Base-by-base conservation (phyloP, 2,329 filamentous ascomycete species). In the Elsinoe perseae region DNA sequence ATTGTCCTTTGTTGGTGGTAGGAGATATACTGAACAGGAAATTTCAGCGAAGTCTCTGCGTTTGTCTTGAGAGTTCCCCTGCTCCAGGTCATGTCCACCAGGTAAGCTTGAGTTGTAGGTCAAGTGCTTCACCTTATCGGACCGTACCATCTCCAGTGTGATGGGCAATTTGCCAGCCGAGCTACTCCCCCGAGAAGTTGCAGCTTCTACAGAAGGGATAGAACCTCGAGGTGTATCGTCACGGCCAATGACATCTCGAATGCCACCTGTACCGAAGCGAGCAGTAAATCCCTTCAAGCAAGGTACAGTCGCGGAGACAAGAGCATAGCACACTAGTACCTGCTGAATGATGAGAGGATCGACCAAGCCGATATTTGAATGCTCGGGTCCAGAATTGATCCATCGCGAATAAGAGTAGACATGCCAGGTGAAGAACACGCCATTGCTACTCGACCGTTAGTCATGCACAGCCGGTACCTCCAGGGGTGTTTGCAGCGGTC, bases 301-400 rank as follows among this genome's bases (percentile, higher is more conserved):
- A 2, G 63, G 63, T 25, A 64, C 61, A 7, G 62, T 63, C 27
- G 63, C 62, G 12, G 61, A 61, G 30, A 65, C 60, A 38, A 65
- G 62, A 28, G 62, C 61, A 54, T 62, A 62, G 48, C 57, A 58
- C 8, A 65, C 56, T 2, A 61, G 58, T 34, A 61, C 57, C 56
- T 64, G 58, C 57, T 65, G 58, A 56, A 61, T 61, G 36, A 59
- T 59, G 7, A 64, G 44, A 4, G 60, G 58, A 6, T 60, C 58
- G n/a, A 60, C 56, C 18, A 63, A 58, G 44, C 56, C 59, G 53
- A 64, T 63, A 59, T 54, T 63, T 25, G 48, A 46, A 56, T 54
- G 21, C 25, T 53, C 38, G 54, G 57, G 44, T 42, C 34, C 48
- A 3, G 48, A 52, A 32, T 57, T 28, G 48, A 63, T 58, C 56